A percentile compares a stretch with the other conserved stretches of the same genome.
These are phyloP conservation scores for Tremella yokohamensis DNA, from an alignment of 768 basidiomycete genomes.

Conservation along the genomic window DNA sequence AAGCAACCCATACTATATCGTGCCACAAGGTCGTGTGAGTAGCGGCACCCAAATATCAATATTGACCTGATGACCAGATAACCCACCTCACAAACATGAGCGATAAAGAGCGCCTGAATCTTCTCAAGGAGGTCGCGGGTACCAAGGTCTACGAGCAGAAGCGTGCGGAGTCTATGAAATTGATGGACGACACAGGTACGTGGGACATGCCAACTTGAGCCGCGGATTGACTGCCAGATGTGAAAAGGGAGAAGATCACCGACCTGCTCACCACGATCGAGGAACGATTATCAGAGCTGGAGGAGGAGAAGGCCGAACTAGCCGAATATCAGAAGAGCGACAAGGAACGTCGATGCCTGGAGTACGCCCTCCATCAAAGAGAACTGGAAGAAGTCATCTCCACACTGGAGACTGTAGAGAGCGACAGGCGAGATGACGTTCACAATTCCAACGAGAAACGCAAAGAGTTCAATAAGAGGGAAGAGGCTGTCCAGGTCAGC, in stretches of 20 bases:
- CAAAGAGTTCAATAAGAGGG: constrained; percentile 74
- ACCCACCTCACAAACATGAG: constrained; percentile 95
- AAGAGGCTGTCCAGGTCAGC: constrained; percentile 77
- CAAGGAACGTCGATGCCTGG: constrained; percentile 85
- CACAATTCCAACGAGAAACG: constrained; percentile 77
- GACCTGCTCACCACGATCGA: constrained; percentile 89
- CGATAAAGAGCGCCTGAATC: constrained; percentile 83
- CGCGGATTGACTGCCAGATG: constrained; percentile 54
- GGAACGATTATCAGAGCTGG: constrained; percentile 79
- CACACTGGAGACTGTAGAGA: constrained; percentile 64
- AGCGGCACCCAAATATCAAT: background rate
- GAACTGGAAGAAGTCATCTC: constrained; percentile 85
- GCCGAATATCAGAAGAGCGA: constrained; percentile 92
- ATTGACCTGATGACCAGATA: constrained; percentile 59
- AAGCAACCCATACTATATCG: constrained; percentile 98
- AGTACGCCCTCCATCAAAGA: constrained; percentile 87
- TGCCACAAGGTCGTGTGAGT: constrained; percentile 91
- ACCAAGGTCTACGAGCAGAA: constrained; percentile 98
- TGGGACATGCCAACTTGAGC: background rate
- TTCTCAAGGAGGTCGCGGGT: constrained; percentile 97
- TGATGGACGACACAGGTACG: constrained; percentile 83
- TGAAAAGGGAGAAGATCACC: constrained; percentile 83
- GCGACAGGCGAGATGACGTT: constrained; percentile 72
- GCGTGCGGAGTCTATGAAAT: constrained; percentile 82
- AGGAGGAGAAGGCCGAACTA: constrained; percentile 96